phyloP scores from a whole-genome alignment of 2,329 filamentous ascomycete genomes.

The Monascus ruber region DNA sequence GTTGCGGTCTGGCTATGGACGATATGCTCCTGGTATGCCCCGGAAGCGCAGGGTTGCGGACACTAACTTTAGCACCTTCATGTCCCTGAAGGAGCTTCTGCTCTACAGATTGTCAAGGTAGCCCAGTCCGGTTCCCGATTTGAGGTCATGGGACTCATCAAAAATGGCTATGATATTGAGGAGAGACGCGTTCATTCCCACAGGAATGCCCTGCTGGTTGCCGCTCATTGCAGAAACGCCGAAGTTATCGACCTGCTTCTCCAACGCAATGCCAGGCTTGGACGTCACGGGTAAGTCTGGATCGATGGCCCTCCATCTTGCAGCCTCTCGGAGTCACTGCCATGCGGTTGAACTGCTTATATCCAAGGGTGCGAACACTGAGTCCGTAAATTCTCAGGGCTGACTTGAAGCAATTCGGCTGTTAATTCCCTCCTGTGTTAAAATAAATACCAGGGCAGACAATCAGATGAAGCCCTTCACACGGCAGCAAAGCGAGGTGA shows the following conservation, averaged over 20 bases:
- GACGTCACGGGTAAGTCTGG: slow-evolving; percentile 17
- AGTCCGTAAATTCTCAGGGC: slow-evolving; percentile 19
- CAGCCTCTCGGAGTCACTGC: slow-evolving; percentile 21
- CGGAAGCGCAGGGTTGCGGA: slow-evolving; percentile 6
- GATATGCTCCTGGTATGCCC: slow-evolving; percentile 11
- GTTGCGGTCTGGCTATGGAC: slow-evolving; percentile 3
- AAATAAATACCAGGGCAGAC: no score
- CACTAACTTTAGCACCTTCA: slow-evolving; percentile 24
- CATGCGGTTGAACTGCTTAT: slow-evolving; percentile 17
- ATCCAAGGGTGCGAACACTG: slow-evolving; percentile 16
- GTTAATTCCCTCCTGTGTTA: no score
- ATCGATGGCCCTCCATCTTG: slow-evolving; percentile 21
- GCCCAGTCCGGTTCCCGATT: slow-evolving; percentile 23
- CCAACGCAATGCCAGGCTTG: slow-evolving; percentile 15
- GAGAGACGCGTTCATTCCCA: slow-evolving; percentile 17
- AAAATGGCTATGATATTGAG: slow-evolving; percentile 20
- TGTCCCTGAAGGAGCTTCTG: slow-evolving; percentile 14
- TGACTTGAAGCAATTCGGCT: no score
- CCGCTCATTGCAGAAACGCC: slow-evolving; percentile 29
- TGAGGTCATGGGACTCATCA: slow-evolving; percentile 23
- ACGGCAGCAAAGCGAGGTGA: no score
- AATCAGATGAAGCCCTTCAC: no score
- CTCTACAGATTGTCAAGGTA: slow-evolving; percentile 24
- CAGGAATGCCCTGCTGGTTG: slow-evolving; percentile 28
- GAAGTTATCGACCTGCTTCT: slow-evolving; percentile 23